Percentiles rank a stretch among this genome's conserved stretches.
Conservation (phyloP, 805 yeast species). For the Lachancea fermentati region DNA sequence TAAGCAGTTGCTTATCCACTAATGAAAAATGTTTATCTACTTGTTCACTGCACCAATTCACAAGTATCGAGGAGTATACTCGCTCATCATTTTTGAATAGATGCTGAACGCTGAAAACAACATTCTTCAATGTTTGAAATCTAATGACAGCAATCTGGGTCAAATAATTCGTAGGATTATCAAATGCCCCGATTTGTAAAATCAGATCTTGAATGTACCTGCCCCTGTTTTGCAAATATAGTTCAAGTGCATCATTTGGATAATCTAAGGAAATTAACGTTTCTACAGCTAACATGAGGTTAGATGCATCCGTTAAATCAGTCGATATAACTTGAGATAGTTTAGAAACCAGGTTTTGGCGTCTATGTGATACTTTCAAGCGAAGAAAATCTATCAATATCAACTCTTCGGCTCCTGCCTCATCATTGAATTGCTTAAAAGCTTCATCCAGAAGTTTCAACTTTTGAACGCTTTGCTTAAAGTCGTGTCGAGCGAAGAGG, state of each 20-base stretch:
- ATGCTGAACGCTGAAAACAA: slow-evolving; percentile 48
- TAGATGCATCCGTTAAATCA: slow-evolving; percentile 25
- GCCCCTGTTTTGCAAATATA: slow-evolving; percentile 45
- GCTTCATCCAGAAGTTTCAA: slow-evolving; percentile 32
- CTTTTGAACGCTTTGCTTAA: slow-evolving; percentile 37
- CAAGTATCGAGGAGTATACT: slow-evolving; percentile 48
- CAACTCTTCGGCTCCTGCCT: slow-evolving; percentile 27
- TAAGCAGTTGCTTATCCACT: slow-evolving; percentile 62
- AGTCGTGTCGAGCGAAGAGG: slow-evolving; percentile 55
- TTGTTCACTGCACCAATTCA: slow-evolving; percentile 72
- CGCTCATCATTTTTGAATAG: slow-evolving; percentile 40
- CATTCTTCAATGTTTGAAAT: slow-evolving; percentile 54
- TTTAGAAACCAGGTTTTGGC: slow-evolving; percentile 29
- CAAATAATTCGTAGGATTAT: slow-evolving; percentile 54
- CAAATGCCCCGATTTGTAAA: slow-evolving; percentile 39
- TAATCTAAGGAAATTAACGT: slow-evolving; percentile 38
- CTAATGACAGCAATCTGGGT: slow-evolving; percentile 57
- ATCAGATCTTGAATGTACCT: slow-evolving; percentile 43
- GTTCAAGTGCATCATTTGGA: slow-evolving; percentile 43
- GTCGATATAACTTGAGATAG: slow-evolving; percentile 33
- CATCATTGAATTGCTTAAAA: slow-evolving; percentile 13
- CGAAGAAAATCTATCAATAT: slow-evolving; percentile 31
- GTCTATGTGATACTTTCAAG: slow-evolving; percentile 31
- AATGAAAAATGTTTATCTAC: slow-evolving; percentile 52
- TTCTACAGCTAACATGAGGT: slow-evolving; percentile 24